A percentile compares a stretch with the other conserved stretches of the same genome.
Conservation (phyloP, 208 protist species). For the Leptomonas seymouri region DNA sequence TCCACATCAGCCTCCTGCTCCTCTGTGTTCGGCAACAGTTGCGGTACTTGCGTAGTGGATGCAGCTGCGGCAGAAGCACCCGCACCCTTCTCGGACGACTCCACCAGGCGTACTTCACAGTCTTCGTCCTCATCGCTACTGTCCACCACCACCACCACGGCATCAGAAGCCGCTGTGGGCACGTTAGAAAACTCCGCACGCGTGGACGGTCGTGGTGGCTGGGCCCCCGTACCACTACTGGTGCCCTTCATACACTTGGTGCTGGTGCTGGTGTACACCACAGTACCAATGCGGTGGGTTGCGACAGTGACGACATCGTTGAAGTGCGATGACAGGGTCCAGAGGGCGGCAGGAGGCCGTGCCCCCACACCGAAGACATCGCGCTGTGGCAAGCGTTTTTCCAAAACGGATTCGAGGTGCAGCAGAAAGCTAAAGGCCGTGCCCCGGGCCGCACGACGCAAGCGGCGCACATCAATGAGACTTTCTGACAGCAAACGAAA, state of each 20-base stretch:
- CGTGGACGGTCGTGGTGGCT: background rate
- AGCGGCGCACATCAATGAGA: conserved; percentile 75
- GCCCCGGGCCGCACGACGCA: conserved; percentile 51
- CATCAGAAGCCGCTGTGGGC: no score
- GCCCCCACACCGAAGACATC: conserved; percentile 26
- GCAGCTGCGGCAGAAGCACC: background rate
- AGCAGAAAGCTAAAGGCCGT: conserved; percentile 67
- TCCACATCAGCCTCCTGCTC: conserved; percentile 69
- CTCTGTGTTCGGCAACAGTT: conserved; percentile 53
- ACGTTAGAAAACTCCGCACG: background rate
- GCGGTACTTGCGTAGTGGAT: conserved; percentile 7
- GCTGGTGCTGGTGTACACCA: conserved; percentile 20
- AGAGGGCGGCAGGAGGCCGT: conserved; percentile 59
- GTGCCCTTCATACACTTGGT: background rate
- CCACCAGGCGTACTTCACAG: conserved; percentile 24
- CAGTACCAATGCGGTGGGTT: conserved; percentile 65
- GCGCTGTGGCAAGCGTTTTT: conserved; percentile 37
- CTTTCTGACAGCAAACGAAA: conserved; percentile 64
- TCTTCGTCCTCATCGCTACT: conserved; percentile 22
- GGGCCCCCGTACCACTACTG: background rate
- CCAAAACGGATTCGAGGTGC: conserved; percentile 50
- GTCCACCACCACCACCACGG: conserved; percentile 44
- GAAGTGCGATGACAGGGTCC: conserved; percentile 84
- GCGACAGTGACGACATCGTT: conserved; percentile 71
- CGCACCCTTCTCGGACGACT: background rate